These are phyloP conservation scores for Moesziomyces antarcticus DNA, from an alignment of 1,284 basidiomycete species.

Conservation along the genomic window DNA sequence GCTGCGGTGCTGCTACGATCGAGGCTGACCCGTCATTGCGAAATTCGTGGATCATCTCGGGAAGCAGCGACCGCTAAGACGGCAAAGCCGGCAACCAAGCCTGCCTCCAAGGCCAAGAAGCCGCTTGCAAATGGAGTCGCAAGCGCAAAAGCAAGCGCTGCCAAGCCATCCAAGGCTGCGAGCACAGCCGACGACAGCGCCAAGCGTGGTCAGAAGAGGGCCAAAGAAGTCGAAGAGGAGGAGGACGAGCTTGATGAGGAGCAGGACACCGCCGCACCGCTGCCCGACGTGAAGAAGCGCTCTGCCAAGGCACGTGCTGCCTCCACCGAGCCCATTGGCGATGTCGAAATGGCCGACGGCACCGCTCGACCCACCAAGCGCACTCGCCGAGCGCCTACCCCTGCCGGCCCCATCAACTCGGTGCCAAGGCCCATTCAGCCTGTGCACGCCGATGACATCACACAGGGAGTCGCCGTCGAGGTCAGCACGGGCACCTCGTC, in stretches of 20 bases:
- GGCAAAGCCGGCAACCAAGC: slow-evolving; percentile 23
- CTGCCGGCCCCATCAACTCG: slow-evolving; percentile 49
- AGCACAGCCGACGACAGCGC: slow-evolving; percentile 5
- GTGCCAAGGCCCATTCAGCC: slow-evolving; percentile 35
- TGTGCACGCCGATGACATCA: slow-evolving; percentile 32
- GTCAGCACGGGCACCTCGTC: slow-evolving; percentile 19
- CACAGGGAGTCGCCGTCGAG: slow-evolving; percentile 34
- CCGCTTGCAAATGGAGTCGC: slow-evolving; percentile 12
- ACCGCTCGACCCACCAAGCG: slow-evolving; percentile 39
- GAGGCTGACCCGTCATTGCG: slow-evolving; percentile 6
- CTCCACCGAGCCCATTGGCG: slow-evolving; percentile 26
- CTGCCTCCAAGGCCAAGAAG: slow-evolving; percentile 21
- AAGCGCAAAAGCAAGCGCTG: slow-evolving; percentile 13
- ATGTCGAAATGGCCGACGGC: slow-evolving; percentile 33
- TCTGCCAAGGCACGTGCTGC: slow-evolving; percentile 18
- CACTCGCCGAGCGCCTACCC: slow-evolving; percentile 36
- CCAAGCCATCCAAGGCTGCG: slow-evolving; percentile 12
- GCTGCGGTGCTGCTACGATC: neutral
- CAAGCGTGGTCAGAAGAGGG: slow-evolving; percentile 43
- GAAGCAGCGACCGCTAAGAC: slow-evolving; percentile 22
- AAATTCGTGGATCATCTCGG: neutral
- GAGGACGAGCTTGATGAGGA: slow-evolving; percentile 44
- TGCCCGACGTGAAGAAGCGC: slow-evolving; percentile 39
- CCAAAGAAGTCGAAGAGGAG: slow-evolving; percentile 34
- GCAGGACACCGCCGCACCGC: slow-evolving; percentile 27